Evolutionary conservation across 768 basidiomycete species (phyloP).

Genomic region (Lactifluus piperatus): DNA sequence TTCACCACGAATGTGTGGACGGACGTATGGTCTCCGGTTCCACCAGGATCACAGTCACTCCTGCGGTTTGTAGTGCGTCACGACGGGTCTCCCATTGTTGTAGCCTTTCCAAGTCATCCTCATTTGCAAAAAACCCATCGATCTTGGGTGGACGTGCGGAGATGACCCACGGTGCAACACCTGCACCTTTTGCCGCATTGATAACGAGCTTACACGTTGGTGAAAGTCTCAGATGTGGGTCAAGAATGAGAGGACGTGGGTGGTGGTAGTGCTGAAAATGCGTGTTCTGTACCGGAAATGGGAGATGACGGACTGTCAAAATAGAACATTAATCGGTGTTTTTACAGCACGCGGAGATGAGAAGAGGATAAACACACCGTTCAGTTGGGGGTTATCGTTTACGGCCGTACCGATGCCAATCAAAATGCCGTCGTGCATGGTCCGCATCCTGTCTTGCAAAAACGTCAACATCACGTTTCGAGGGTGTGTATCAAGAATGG

Average conservation of each 20-base stretch:
- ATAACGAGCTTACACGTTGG: conserved; percentile 58
- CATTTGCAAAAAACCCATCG: conserved; percentile 22
- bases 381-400: conserved; percentile 92
- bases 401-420: conserved; percentile 85
- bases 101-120: conserved; percentile 14
- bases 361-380: conserved; percentile 43
- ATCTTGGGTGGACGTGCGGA: conserved; percentile 29
- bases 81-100: conserved; percentile 29
- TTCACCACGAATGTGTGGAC: conserved; percentile 27
- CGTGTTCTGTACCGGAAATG: conserved; percentile 24
- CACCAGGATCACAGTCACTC: conserved; percentile 56
- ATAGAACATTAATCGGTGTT: neutral
- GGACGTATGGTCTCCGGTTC: conserved; percentile 25
- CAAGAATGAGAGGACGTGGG: conserved; percentile 83
- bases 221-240: conserved; percentile 60
- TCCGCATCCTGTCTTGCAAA: conserved; percentile 58
- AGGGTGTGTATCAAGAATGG: neutral
- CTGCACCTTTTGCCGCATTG: conserved; percentile 51
- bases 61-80: conserved; percentile 46
- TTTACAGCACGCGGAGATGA: neutral
- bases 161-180: conserved; percentile 69
- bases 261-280: conserved; percentile 32
- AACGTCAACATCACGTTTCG: neutral
- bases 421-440: conserved; percentile 88
- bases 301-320: conserved; percentile 47